Percentiles rank a stretch among this genome's conserved stretches.
Evolutionary conservation across 179 eudicot genomes (phyloP).

Genomic region (Silene vulgaris): DNA sequence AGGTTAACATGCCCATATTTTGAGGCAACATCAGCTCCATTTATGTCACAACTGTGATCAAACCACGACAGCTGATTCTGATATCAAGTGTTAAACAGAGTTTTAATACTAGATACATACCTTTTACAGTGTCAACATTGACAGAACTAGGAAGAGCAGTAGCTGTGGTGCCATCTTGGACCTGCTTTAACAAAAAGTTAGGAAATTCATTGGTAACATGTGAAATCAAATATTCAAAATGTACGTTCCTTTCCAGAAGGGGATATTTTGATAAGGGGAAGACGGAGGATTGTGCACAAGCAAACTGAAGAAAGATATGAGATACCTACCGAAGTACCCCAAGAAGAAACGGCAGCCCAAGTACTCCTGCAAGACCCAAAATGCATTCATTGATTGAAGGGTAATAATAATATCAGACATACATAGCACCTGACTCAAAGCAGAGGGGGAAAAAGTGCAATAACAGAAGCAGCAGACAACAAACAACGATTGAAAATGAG

Average conservation of each 20-base stretch:
- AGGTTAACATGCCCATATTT: background rate
- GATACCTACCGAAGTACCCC: slow-evolving; percentile 32
- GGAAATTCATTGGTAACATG: slow-evolving; percentile 3
- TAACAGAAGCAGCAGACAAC: background rate
- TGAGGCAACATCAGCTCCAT: background rate
- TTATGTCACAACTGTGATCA: background rate
- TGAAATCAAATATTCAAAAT: slow-evolving; percentile 5
- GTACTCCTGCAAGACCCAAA: slow-evolving; percentile 43
- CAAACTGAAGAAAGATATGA: slow-evolving; percentile 8
- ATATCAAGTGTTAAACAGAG: background rate
- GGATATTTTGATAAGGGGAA: too few relatives aligned
- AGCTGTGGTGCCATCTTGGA: slow-evolving; percentile 25
- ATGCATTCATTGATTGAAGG: background rate
- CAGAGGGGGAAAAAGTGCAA: background rate
- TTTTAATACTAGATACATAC: slow-evolving; percentile 22
- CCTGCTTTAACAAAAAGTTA: slow-evolving; percentile 25
- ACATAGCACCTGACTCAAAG: background rate
- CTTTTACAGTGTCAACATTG: slow-evolving; percentile 32
- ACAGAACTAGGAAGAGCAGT: slow-evolving; percentile 24
- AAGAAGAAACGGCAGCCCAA: slow-evolving; percentile 58
- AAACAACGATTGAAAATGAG: background rate
- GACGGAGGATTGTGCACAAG: background rate
- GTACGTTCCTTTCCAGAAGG: background rate
- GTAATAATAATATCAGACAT: background rate
- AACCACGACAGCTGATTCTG: background rate